Percentiles rank a stretch among this genome's conserved stretches.
These are phyloP conservation scores for Schizothecium vesticola DNA, from an alignment of 495 filamentous ascomycete species.

Conservation along the genomic window DNA sequence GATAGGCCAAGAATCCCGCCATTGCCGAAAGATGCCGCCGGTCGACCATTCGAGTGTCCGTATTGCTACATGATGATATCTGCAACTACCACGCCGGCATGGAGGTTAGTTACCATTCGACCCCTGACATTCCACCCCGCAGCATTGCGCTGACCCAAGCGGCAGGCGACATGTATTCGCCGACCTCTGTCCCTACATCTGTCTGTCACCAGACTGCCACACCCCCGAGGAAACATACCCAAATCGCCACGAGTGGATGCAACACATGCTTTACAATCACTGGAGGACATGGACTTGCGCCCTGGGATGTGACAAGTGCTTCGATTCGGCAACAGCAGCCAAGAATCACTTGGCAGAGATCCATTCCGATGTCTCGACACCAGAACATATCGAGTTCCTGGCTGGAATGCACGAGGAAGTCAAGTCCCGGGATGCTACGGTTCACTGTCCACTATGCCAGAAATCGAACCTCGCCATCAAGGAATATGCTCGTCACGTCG, in stretches of 20 bases:
- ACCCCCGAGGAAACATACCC: conserved; percentile 7
- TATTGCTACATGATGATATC: conserved; percentile 31
- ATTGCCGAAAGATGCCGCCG: conserved; percentile 11
- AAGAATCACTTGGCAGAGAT: not conserved
- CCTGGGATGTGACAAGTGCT: not conserved
- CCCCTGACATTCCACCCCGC: too few species aligned
- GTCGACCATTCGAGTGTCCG: conserved; percentile 32
- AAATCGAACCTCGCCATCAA: not conserved
- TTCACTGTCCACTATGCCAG: conserved; percentile 2
- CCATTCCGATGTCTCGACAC: not conserved
- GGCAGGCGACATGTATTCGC: conserved; percentile 29
- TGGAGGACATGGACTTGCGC: conserved; percentile 11
- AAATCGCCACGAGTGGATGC: conserved; percentile 13
- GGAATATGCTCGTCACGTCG: conserved; percentile 10
- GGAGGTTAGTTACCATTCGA: conserved; percentile 24
- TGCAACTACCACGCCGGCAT: conserved; percentile 23
- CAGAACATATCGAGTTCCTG: too few species aligned
- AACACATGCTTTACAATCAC: conserved; percentile 12
- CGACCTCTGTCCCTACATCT: conserved; percentile 33
- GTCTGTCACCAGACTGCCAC: conserved; percentile 14
- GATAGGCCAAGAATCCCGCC: conserved; percentile 12
- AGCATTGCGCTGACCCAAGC: not conserved
- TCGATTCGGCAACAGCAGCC: not conserved
- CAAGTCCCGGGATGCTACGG: not conserved
- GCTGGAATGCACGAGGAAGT: not conserved